phyloP scores from a whole-genome alignment of 2,329 filamentous ascomycete species.

The Alternaria sp. region DNA sequence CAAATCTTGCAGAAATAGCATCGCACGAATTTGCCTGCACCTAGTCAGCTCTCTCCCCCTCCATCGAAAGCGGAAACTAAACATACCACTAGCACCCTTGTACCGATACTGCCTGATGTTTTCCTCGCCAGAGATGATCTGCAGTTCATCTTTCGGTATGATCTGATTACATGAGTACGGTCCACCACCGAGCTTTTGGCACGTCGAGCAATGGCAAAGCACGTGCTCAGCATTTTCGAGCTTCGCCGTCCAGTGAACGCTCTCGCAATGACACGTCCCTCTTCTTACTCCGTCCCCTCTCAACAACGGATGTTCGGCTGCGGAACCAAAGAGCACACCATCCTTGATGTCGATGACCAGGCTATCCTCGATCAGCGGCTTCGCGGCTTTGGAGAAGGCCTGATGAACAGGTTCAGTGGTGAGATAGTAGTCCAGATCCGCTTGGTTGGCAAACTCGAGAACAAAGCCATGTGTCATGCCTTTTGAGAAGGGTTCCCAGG shows the following conservation, averaged over 20 bases:
- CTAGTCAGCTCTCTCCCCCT: constrained; percentile 29
- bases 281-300: constrained; percentile 22
- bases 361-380: constrained; percentile 44
- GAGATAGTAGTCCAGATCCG: constrained; percentile 48
- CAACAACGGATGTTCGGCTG: constrained; percentile 30
- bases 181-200: constrained; percentile 48
- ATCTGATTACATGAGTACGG: constrained; percentile 52
- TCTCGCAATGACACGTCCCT: constrained; percentile 48
- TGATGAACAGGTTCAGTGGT: constrained; percentile 43
- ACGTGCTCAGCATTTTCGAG: constrained; percentile 44
- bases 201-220: constrained; percentile 50
- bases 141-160: constrained; percentile 40
- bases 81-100: constrained; percentile 11
- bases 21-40: constrained; percentile 43
- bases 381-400: constrained; percentile 40
- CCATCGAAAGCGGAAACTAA: constrained; percentile 27
- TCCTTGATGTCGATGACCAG: constrained; percentile 48
- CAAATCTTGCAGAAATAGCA: constrained; percentile 53
- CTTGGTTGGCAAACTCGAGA: constrained; percentile 47
- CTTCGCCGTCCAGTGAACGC: constrained; percentile 35
- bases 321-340: constrained; percentile 43
- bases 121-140: constrained; percentile 37
- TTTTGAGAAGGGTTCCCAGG: constrained; percentile 45
- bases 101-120: constrained; percentile 41
- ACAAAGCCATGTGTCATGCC: constrained; percentile 50